A percentile compares a stretch with the other conserved stretches of the same genome.
phyloP scores from a whole-genome alignment of 1,284 basidiomycete species.

The Puccinia sorghi region DNA sequence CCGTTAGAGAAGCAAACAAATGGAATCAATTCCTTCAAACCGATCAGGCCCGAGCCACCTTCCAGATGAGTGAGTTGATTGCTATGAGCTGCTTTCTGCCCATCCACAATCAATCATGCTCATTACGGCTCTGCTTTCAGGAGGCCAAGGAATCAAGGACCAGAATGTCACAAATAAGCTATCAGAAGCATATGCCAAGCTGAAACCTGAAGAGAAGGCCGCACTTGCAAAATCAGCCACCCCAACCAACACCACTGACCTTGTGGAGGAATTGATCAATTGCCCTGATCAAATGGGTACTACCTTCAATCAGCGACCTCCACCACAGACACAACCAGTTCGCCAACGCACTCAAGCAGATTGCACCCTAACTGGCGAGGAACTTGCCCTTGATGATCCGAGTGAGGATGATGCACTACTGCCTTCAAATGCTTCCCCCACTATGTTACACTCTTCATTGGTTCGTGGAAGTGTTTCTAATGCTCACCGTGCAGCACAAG shows the following conservation, averaged over 20 bases:
- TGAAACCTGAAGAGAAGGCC: background rate
- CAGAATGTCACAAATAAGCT: background rate
- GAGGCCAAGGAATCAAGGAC: background rate
- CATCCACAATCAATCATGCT: background rate
- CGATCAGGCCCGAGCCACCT: background rate
- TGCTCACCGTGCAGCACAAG: background rate
- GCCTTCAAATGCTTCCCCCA: too few species aligned
- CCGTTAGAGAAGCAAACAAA: background rate
- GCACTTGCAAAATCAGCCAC: background rate
- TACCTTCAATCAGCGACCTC: too few species aligned
- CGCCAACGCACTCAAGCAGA: too few species aligned
- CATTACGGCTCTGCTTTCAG: background rate
- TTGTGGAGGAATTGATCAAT: background rate
- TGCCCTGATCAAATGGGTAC: background rate
- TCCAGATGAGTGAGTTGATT: background rate
- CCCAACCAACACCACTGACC: background rate
- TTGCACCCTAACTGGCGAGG: too few species aligned
- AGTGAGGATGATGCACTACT: too few species aligned
- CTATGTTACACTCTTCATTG: background rate
- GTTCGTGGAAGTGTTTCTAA: background rate
- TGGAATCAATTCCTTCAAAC: background rate
- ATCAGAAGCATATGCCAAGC: background rate
- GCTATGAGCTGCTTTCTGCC: too few species aligned
- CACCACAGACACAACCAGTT: too few species aligned
- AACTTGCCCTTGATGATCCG: too few species aligned